phyloP scores from a whole-genome alignment of 768 basidiomycete species.

The Leccinum ochraceum region DNA sequence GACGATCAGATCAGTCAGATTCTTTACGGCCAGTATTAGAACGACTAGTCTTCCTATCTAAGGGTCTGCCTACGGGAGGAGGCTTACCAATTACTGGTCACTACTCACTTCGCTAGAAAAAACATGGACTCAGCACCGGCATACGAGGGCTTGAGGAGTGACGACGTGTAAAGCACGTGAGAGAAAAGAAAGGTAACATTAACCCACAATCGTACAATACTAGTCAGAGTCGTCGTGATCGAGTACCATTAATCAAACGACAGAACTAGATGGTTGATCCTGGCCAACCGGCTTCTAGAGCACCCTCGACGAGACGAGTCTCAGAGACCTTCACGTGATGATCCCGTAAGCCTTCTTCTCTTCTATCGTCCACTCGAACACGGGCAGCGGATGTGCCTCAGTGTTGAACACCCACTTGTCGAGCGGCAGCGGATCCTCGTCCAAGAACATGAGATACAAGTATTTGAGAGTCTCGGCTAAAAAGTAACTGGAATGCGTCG shows the following conservation, averaged over 20 bases:
- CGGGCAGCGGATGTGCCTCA: background rate
- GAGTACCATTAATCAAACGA: background rate
- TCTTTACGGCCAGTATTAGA: no score
- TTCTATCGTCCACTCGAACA: conserved; percentile 1
- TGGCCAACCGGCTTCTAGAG: background rate
- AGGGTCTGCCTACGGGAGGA: no score
- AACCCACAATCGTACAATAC: background rate
- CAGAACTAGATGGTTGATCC: background rate
- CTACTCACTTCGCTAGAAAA: no score
- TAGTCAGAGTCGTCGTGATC: background rate
- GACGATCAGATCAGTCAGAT: no score
- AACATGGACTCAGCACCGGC: no score
- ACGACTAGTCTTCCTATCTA: no score
- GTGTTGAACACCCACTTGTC: background rate
- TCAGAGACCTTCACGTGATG: background rate
- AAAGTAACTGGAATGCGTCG: background rate
- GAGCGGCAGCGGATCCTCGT: background rate
- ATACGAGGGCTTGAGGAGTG: background rate
- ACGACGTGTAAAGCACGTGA: background rate
- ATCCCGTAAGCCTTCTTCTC: background rate
- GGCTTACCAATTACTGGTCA: no score
- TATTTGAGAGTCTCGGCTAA: background rate
- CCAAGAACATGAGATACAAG: background rate
- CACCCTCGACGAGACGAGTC: background rate
- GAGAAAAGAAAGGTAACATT: background rate